Evolutionary conservation across 768 basidiomycete genomes (phyloP), one percentile per base, ranked within the genome.

Genomic region (Kwoniella dendrophila): DNA sequence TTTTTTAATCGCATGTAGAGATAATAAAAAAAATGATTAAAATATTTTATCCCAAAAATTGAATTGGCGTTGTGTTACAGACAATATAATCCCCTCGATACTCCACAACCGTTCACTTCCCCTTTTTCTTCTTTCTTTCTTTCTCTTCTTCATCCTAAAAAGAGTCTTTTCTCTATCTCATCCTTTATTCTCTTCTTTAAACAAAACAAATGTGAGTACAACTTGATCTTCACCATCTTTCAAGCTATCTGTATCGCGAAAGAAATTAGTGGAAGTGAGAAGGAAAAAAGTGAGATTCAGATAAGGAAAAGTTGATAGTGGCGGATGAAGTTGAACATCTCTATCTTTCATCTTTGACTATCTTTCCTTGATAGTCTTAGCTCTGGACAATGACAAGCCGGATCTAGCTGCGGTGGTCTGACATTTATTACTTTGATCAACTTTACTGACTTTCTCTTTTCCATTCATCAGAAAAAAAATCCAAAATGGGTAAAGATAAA

Each of bases 401-500:
- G n/a, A 20, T 44, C 8, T 20, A 7, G n/a, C n/a, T n/a, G n/a
- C n/a, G n/a, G n/a, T n/a, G n/a, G n/a, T n/a, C n/a, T n/a, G n/a
- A n/a, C n/a, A n/a, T n/a, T n/a, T n/a, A n/a, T n/a, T n/a, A n/a
- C n/a, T n/a, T n/a, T n/a, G n/a, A n/a, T n/a, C n/a, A n/a, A n/a
- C n/a, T n/a, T 51, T 14, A 18, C 49, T 51, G 32, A 51, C 49
- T 14, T 51, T 30, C 36, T 18, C 18, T 33, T 3, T 18, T 22
- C 11, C 29, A 33, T 49, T 49, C n/a, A 16, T 3, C 55, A 64
- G 55, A 29, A 57, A 57, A 57, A 56, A 66, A 43, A 24, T n/a
- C 59, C 64, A 74, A 65, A 69, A 74, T 74, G 72, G 72, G 72
- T 69, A 74, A 74, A 66, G 71, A 73, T 20, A 71, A 75, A 69